phyloP scores from a whole-genome alignment of 371 early-diverging fungal species.

The Chytridiales sp. region DNA sequence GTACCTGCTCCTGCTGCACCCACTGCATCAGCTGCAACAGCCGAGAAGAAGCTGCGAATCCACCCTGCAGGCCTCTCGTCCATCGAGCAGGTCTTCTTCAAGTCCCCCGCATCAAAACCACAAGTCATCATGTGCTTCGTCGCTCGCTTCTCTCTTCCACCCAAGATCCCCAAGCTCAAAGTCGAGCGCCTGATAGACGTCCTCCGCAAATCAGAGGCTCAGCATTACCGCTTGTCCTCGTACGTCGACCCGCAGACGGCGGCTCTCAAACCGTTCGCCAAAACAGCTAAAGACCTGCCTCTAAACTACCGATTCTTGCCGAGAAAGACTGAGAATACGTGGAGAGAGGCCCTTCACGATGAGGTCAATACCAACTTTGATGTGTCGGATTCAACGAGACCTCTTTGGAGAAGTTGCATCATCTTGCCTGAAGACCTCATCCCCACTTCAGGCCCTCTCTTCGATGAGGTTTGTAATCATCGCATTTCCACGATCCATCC shows the following conservation, averaged over 20 bases:
- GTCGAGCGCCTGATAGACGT: conserved; percentile 35
- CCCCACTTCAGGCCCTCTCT: conserved; percentile 11
- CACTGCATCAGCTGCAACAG: too few species aligned
- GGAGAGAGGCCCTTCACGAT: conserved; percentile 24
- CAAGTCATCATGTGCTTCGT: conserved; percentile 43
- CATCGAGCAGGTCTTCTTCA: conserved; percentile 41
- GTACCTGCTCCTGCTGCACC: too few species aligned
- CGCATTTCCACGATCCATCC: neutral
- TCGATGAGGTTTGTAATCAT: neutral
- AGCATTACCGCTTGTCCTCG: conserved; percentile 34
- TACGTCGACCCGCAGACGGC: conserved; percentile 37
- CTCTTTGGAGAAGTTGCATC: conserved; percentile 35
- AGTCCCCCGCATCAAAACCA: conserved; percentile 29
- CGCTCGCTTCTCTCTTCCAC: conserved; percentile 29
- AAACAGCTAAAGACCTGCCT: conserved; percentile 34
- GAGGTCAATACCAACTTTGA: conserved; percentile 46
- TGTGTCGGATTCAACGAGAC: conserved; percentile 22
- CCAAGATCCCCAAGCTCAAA: neutral
- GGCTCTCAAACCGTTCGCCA: conserved; percentile 26
- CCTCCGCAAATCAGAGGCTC: conserved; percentile 25
- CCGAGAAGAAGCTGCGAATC: too few species aligned
- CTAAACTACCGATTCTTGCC: conserved; percentile 23
- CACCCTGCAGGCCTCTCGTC: conserved; percentile 37
- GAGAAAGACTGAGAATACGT: conserved; percentile 18
- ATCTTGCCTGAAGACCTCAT: conserved; percentile 25